Conservation (phyloP, 192 early-diverging fungal species). For the Podila epigama region DNA sequence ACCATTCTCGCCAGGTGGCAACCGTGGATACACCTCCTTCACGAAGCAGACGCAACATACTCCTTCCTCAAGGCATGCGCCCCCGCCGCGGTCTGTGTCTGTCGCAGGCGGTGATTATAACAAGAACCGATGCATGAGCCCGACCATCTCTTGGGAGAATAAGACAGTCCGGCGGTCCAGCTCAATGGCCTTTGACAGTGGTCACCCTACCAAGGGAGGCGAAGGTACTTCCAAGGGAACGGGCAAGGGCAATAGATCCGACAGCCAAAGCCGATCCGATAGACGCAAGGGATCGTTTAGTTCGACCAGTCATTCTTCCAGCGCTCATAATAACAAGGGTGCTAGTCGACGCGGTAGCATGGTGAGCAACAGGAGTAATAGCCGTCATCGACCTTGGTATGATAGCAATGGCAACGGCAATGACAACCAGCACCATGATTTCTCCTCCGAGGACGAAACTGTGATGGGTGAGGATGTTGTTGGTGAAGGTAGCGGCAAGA, state of each 20-base stretch:
- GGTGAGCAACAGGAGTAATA: slow-evolving; percentile 1
- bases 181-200: not conserved
- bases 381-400: not conserved
- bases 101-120: slow-evolving; percentile 15
- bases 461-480: slow-evolving; percentile 15
- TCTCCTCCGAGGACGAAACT: slow-evolving; percentile 35
- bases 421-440: not conserved
- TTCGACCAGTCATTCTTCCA: not conserved
- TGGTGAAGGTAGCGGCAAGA: slow-evolving; percentile 2
- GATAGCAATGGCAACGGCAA: not conserved
- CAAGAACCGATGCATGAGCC: not conserved
- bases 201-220: not conserved
- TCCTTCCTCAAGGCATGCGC: not conserved
- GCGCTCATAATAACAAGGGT: not conserved
- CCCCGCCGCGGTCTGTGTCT: slow-evolving; percentile 17
- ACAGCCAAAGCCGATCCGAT: not conserved
- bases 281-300: not conserved
- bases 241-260: not conserved
- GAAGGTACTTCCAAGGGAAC: not conserved
- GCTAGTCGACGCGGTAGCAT: not conserved
- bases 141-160: not conserved
- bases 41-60: slow-evolving; percentile 11
- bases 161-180: not conserved
- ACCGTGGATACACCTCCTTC: slow-evolving; percentile 26
- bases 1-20: slow-evolving; percentile 36